Evolutionary conservation across 2,329 filamentous ascomycete genomes (phyloP).

Genomic region (Clarireedia sp.): DNA sequence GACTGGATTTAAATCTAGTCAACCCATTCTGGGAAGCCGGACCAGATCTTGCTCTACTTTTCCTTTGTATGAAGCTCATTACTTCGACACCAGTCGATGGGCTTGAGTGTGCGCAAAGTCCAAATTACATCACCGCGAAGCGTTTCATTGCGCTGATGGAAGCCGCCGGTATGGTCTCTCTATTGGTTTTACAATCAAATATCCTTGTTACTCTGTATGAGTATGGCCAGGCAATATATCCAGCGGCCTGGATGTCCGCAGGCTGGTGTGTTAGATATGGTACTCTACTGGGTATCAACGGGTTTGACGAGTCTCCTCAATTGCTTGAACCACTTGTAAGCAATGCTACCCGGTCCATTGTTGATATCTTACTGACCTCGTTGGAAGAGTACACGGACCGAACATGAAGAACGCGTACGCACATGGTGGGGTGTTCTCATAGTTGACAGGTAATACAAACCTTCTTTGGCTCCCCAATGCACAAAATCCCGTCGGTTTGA

Average conservation of each 20-base stretch:
- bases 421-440: constrained; percentile 43
- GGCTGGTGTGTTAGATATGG: constrained; percentile 38
- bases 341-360: not conserved
- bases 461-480: no score
- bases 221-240: constrained; percentile 41
- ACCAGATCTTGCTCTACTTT: constrained; percentile 39
- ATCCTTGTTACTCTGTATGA: constrained; percentile 41
- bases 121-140: constrained; percentile 37
- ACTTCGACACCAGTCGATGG: constrained; percentile 31
- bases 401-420: constrained; percentile 38
- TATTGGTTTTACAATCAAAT: constrained; percentile 39
- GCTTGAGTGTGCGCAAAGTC: constrained; percentile 30
- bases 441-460: constrained; percentile 33
- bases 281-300: constrained; percentile 38
- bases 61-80: constrained; percentile 42
- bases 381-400: constrained; percentile 36
- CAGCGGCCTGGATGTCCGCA: constrained; percentile 41
- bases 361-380: not conserved
- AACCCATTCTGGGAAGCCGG: constrained; percentile 37
- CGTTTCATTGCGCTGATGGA: constrained; percentile 36
- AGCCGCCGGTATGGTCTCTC: constrained; percentile 33
- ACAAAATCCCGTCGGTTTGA: no score
- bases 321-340: constrained; percentile 33
- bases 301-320: constrained; percentile 29
- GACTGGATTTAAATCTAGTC: constrained; percentile 33